Conservation (phyloP, 352 stramenopile species). For the Phytopythium delawarense region DNA sequence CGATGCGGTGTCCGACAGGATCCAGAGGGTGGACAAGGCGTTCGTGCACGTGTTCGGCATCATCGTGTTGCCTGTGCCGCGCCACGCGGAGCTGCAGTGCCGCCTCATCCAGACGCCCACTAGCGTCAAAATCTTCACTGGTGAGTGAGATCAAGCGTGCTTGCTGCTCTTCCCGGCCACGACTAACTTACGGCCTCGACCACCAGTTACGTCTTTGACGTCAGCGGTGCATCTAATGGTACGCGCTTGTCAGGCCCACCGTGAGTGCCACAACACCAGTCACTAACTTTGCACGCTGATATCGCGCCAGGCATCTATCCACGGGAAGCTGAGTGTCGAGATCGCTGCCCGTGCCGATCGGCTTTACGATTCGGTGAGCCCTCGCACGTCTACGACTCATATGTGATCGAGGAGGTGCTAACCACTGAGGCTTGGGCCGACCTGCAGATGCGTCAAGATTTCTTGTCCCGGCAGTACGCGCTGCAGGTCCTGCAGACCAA, state of each 20-base stretch:
- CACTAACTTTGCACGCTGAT: background rate
- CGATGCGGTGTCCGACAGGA: conserved; percentile 13
- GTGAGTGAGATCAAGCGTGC: conserved; percentile 10
- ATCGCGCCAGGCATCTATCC: conserved; percentile 35
- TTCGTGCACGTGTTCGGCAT: conserved; percentile 58
- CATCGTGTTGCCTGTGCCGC: conserved; percentile 37
- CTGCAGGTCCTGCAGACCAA: conserved; percentile 39
- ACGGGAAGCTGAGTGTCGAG: conserved; percentile 47
- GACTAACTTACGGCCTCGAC: background rate
- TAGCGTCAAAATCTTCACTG: conserved; percentile 42
- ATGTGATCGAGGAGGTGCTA: background rate
- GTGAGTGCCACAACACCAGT: background rate
- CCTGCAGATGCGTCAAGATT: conserved; percentile 38
- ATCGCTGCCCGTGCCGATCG: conserved; percentile 39
- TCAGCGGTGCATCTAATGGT: conserved; percentile 52
- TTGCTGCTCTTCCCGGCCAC: background rate
- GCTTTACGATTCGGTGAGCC: conserved; percentile 36
- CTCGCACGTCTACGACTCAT: background rate
- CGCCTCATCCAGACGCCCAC: conserved; percentile 33
- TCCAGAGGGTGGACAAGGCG: conserved; percentile 52
- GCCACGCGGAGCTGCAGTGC: conserved; percentile 42
- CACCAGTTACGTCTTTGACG: conserved; percentile 25
- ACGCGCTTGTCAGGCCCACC: background rate
- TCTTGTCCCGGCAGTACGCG: conserved; percentile 44
- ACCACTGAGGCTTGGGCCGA: background rate